Evolutionary conservation across 148 eudicot genomes (phyloP), one percentile per base, ranked within the genome.

Genomic region (Simmondsia chinensis): DNA sequence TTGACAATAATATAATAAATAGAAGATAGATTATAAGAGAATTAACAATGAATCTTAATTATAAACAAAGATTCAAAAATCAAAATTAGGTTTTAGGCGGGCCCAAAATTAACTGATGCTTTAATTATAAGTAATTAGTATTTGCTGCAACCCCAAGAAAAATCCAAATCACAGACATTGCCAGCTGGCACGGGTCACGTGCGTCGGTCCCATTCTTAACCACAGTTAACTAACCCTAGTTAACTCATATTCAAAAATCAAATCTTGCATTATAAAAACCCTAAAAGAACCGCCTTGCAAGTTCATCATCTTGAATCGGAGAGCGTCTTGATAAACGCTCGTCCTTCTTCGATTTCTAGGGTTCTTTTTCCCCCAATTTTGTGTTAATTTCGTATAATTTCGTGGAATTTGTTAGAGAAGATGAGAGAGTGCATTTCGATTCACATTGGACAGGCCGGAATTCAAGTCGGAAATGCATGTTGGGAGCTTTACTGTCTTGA

Each of bases 251-350:
- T n/a, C n/a, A n/a, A n/a, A n/a, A n/a, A n/a, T n/a, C n/a, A 59
- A 41, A 6, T 33, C 20, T n/a, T 7, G 21, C 15, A 43, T 22
- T 52, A 60, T 44, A 52, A 36, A 61, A 15, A 7, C 23, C 35
- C 4, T 5, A 14, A 22, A 7, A 26, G 16, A 24, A 7, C 1
- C 19, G 28, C 20, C 14, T 19, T 40, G 52, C 24, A 26, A 41
- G 27, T 40, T 21, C n/a, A n/a, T n/a, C n/a, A n/a, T n/a, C n/a
- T n/a, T n/a, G n/a, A n/a, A 4, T 36, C 24, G 35, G 54, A 50
- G 57, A 59, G 70, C 70, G 70, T 65, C 70, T 65, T 65, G 28
- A 65, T 65, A 65, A 65, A 65, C 70, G 70, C 70, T 48, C 47
- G 18, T 23, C 54, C 25, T 57, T 22, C 21, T 15, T 23, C 43